These are phyloP conservation scores for Colletotrichum nymphaeae DNA, from an alignment of 2,329 filamentous ascomycete species.

Conservation along the genomic window DNA sequence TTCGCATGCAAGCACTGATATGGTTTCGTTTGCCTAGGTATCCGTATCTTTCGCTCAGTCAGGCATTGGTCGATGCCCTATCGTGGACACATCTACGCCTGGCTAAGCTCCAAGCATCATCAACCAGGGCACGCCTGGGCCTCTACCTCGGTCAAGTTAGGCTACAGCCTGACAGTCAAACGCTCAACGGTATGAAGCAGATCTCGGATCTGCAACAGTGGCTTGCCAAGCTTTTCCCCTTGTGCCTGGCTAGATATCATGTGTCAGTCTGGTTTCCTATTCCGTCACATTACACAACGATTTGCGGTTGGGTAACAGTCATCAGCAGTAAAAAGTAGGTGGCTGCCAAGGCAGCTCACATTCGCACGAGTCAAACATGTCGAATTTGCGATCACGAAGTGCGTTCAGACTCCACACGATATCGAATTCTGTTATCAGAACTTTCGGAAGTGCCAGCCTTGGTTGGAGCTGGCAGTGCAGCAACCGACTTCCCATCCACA, in stretches of 20 bases:
- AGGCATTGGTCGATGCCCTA: not conserved
- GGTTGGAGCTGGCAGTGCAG: not conserved
- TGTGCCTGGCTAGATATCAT: not conserved
- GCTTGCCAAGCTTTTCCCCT: slow-evolving; percentile 18
- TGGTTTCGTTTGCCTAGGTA: not conserved
- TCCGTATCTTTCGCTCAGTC: not conserved
- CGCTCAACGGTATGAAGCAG: not conserved
- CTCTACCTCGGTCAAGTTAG: not conserved
- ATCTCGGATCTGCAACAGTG: slow-evolving; percentile 11
- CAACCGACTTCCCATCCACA: not conserved
- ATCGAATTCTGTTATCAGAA: not conserved
- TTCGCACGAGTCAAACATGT: slow-evolving; percentile 25
- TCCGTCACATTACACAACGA: not conserved
- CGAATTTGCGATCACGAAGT: slow-evolving; percentile 23
- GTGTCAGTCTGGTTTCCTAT: not conserved
- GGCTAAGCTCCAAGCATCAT: not conserved
- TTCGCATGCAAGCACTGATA: not conserved
- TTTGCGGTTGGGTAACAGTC: slow-evolving; percentile 2
- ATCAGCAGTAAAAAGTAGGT: not conserved
- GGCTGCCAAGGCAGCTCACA: slow-evolving; percentile 17
- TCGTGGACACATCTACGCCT: not conserved
- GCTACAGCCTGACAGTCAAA: not conserved
- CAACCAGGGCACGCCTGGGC: not conserved
- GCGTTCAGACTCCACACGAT: slow-evolving; percentile 16
- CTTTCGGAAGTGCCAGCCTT: not conserved